Evolutionary conservation across 208 protist species (phyloP).

Genomic region (Trichomonas tenax): DNA sequence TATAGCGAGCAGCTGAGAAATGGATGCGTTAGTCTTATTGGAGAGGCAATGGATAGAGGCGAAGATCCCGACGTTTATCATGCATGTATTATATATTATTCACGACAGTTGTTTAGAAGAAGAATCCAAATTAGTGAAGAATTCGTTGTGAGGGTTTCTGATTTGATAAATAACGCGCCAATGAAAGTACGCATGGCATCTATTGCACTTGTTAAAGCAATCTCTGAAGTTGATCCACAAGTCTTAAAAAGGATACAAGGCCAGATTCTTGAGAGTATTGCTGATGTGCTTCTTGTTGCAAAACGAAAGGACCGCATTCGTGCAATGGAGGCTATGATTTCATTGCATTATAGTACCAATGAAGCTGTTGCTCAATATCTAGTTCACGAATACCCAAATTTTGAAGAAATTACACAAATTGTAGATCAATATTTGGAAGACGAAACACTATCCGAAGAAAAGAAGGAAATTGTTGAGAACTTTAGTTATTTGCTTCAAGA

Average conservation of each 20-base stretch:
- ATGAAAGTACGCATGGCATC: neutral
- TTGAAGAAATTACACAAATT: too few relatives aligned
- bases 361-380: too few relatives aligned
- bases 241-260: neutral
- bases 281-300: neutral
- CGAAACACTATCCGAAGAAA: too few relatives aligned
- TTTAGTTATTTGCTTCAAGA: too few relatives aligned
- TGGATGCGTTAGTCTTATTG: neutral
- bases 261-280: neutral
- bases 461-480: too few relatives aligned
- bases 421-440: too few relatives aligned
- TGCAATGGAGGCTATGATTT: neutral
- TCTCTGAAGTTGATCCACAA: neutral
- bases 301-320: neutral
- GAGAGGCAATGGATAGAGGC: neutral
- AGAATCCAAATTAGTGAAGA: neutral
- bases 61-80: neutral
- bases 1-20: neutral
- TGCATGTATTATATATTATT: neutral
- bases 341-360: neutral
- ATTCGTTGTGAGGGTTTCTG: neutral
- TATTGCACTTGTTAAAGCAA: neutral
- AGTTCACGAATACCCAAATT: too few relatives aligned
- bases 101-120: neutral
- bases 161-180: neutral